Base-by-base conservation (phyloP, 495 filamentous ascomycete species). In the Penicillium lagena region DNA sequence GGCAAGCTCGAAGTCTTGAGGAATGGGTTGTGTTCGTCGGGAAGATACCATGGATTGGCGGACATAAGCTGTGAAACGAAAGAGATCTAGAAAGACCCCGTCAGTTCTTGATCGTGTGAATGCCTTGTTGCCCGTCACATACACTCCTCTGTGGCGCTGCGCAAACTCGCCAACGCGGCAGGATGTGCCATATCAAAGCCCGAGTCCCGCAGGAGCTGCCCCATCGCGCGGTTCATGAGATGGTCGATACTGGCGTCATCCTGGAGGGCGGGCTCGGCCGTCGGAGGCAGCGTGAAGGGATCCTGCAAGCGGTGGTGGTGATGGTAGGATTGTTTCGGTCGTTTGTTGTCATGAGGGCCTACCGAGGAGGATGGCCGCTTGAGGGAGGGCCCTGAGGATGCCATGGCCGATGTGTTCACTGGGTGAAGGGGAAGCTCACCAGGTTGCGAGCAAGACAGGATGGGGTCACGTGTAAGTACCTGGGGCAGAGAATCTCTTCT, bases 1-100 rank as follows among this genome's bases (percentile, higher is more conserved):
- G 32, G 81, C 83, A 50, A 78, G 73, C 36, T 82, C 73, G 55
- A 87, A 89, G 61, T 90, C 86, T 33, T 77, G 70, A 12, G 85
- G 78, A 11, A 81, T 79, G 4, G 85, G 76, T 38, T 76, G 69
- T 12, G 71, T 68, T 12, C 86, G 80, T 28, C 86, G 73, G 13
- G 69, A 68, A 11, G 75, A 66, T 28, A 70, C 61, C 80, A 89
- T 85, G 6, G 83, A 82, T 32, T 76, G 64, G 17, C 73, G 73
- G 27, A 87, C 68, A 39, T 71, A 63, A 12, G 70, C 69, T 10
- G 80, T 62, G 43, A 86, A 71, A 42, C 72, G 64, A 29, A 73
- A 49, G 58, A 84, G 76, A 68, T 86, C 81, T 85, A 47, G 35
- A 45, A 30, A 42, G 15, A 13, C 14, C 15, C 38, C 11, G 42